These are phyloP conservation scores for Aspergillus sergii DNA, from an alignment of 2,329 filamentous ascomycete species.

Conservation along the genomic window DNA sequence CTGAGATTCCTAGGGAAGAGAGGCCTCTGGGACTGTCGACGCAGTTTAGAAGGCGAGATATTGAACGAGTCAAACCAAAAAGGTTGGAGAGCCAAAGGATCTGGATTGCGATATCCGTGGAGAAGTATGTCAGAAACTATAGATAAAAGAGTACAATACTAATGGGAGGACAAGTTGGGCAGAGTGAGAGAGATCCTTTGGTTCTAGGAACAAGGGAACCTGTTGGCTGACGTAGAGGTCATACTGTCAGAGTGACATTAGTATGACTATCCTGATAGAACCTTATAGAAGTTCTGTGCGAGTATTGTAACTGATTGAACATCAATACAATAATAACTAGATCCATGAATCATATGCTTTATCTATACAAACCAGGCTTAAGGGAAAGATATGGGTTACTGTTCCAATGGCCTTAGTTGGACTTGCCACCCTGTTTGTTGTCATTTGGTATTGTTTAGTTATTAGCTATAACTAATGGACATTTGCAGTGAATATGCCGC, in stretches of 20 bases:
- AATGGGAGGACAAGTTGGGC: background rate
- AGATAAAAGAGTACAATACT: conserved; percentile 19
- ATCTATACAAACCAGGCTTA: no score
- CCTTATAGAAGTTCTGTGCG: fast-evolving
- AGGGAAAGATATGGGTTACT: no score
- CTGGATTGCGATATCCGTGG: conserved; percentile 24
- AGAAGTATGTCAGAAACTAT: conserved; percentile 25
- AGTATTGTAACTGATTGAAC: no score
- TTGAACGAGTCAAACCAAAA: conserved; percentile 14
- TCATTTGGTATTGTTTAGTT: no score
- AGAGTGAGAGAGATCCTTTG: conserved; percentile 23
- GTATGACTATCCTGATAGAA: background rate
- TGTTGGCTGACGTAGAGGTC: background rate
- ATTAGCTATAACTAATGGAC: no score
- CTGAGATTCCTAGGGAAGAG: conserved; percentile 44
- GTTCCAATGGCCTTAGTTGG: no score
- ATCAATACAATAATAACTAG: no score
- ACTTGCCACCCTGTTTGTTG: no score
- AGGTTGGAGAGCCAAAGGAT: conserved; percentile 20
- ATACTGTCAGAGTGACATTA: background rate
- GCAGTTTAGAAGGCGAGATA: conserved; percentile 44
- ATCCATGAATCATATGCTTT: fast-evolving
- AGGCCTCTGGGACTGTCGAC: conserved; percentile 41
- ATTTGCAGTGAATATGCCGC: no score
- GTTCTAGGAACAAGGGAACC: conserved; percentile 19